Conservation (phyloP, 2,329 filamentous ascomycete genomes). For the Coniochaeta sp. region DNA sequence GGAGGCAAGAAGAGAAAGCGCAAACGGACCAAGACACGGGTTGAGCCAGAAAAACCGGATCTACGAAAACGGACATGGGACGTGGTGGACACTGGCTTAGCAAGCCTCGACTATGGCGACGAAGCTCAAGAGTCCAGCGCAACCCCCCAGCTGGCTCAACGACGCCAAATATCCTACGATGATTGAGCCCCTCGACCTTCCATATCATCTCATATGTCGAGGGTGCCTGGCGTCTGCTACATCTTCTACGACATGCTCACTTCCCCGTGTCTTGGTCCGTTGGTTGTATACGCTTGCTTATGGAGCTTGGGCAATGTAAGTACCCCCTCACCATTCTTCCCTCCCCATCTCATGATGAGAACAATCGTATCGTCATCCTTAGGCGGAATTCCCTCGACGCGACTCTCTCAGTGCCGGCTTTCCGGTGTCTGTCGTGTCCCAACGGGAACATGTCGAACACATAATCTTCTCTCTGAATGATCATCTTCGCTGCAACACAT, state of each 20-base stretch:
- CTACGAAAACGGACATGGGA: constrained; percentile 62
- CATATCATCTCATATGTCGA: background rate
- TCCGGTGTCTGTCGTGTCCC: constrained; percentile 9
- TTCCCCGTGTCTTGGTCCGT: background rate
- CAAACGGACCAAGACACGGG: constrained; percentile 21
- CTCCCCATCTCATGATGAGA: constrained; percentile 64
- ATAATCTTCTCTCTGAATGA: constrained; percentile 2
- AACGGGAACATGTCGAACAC: constrained; percentile 1
- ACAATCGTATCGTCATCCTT: constrained; percentile 90
- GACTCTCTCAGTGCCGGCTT: constrained; percentile 21
- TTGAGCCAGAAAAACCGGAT: constrained; percentile 47
- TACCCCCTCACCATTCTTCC: constrained; percentile 2
- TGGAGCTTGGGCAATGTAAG: constrained; percentile 8
- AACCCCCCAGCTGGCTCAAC: constrained; percentile 22
- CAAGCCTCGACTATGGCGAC: constrained; percentile 53
- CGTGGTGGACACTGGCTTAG: constrained; percentile 53
- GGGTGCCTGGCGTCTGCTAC: background rate
- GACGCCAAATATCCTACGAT: constrained; percentile 39
- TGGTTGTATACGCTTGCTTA: background rate
- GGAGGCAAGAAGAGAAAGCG: constrained; percentile 22
- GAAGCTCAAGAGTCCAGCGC: constrained; percentile 15
- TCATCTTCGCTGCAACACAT: background rate
- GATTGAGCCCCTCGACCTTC: constrained; percentile 18
- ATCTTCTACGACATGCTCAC: background rate
- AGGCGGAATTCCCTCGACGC: constrained; percentile 58